phyloP scores from a whole-genome alignment of 305 asterid species.

The Fraxinus velutina region DNA sequence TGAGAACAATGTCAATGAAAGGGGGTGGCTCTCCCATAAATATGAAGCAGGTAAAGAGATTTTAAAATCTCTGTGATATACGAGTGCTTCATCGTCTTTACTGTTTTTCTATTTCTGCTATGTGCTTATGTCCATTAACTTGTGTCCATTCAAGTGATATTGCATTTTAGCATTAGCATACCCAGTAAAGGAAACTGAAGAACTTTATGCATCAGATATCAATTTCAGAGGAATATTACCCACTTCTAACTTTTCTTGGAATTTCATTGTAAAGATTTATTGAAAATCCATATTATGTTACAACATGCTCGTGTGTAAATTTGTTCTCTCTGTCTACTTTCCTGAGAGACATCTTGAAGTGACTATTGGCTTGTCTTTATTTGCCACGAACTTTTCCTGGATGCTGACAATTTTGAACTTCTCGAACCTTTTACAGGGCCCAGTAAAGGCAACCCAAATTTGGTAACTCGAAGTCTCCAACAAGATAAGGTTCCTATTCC shows the following conservation, averaged over 20 bases:
- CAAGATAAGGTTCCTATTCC: conserved; percentile 42
- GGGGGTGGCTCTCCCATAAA: conserved; percentile 40
- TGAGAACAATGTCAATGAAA: conserved; percentile 42
- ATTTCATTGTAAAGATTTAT: not conserved
- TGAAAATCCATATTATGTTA: not conserved
- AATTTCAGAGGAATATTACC: not conserved
- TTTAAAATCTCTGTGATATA: not conserved
- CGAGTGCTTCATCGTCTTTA: not conserved
- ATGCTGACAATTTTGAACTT: not conserved
- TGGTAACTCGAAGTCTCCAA: conserved; percentile 36
- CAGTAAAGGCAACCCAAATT: conserved; percentile 35
- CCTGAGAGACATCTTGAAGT: not conserved
- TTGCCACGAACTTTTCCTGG: not conserved
- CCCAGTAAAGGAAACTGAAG: not conserved
- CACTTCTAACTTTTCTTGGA: not conserved
- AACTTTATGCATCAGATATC: not conserved
- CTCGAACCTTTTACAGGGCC: conserved; percentile 43
- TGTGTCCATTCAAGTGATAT: not conserved
- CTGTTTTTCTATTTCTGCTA: not conserved
- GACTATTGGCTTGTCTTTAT: not conserved
- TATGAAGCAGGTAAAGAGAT: conserved; percentile 57
- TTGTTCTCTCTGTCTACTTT: not conserved
- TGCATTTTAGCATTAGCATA: not conserved
- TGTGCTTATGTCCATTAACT: not conserved
- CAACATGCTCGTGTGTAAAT: not conserved